These are phyloP conservation scores for Dichomitus squalens DNA, from an alignment of 1,284 basidiomycete genomes.

Conservation along the genomic window DNA sequence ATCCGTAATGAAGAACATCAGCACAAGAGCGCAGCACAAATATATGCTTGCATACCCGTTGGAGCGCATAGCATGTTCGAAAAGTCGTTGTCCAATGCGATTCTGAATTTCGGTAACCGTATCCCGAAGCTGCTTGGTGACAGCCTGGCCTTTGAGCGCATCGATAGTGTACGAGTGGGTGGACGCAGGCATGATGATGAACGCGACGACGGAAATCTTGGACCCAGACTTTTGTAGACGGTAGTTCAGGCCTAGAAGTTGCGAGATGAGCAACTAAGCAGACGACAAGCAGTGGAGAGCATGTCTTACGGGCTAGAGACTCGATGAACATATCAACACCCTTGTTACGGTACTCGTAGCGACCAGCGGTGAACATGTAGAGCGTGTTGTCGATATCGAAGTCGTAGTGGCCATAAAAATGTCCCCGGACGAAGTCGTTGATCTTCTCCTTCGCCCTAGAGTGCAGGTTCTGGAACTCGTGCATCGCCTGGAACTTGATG, in stretches of 20 bases:
- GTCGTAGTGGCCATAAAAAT: slow-evolving; percentile 98
- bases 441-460: slow-evolving; percentile 94
- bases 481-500: slow-evolving; percentile 94
- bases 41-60: slow-evolving; percentile 73
- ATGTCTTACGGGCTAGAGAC: slow-evolving; percentile 77
- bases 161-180: slow-evolving; percentile 98
- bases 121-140: slow-evolving; percentile 94
- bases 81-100: slow-evolving; percentile 87
- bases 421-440: slow-evolving; percentile 95
- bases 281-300: neutral
- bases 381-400: slow-evolving; percentile 96
- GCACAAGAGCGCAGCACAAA: too few species aligned
- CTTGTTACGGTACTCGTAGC: slow-evolving; percentile 99
- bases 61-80: slow-evolving; percentile 93
- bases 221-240: slow-evolving; percentile 82
- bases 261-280: neutral
- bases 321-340: slow-evolving; percentile 99
- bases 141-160: slow-evolving; percentile 97
- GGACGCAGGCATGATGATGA: slow-evolving; percentile 98
- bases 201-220: slow-evolving; percentile 90
- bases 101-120: slow-evolving; percentile 95
- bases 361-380: slow-evolving; percentile 98
- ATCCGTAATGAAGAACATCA: neutral
- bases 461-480: slow-evolving; percentile 97
- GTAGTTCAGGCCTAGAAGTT: slow-evolving; percentile 71